These are phyloP conservation scores for Talaromyces rugulosus DNA, from an alignment of 2,329 filamentous ascomycete genomes.

Conservation along the genomic window DNA sequence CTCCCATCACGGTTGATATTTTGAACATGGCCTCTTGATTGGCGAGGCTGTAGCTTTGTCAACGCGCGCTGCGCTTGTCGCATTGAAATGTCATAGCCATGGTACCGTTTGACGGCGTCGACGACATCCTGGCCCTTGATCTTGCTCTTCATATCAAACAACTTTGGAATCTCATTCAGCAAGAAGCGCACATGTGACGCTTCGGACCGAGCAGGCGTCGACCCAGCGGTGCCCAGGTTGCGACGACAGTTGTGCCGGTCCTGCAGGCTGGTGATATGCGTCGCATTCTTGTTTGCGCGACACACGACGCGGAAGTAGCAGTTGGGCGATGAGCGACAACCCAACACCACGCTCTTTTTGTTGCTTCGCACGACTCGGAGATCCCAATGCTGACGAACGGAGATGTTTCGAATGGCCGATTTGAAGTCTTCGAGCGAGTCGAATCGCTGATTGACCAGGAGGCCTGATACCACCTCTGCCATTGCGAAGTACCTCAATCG, in stretches of 20 bases:
- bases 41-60: slow-evolving; percentile 30
- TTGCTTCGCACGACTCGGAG: slow-evolving; percentile 38
- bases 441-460: slow-evolving; percentile 36
- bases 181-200: slow-evolving; percentile 38
- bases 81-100: slow-evolving; percentile 38
- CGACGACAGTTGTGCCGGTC: slow-evolving; percentile 35
- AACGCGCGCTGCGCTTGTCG: slow-evolving; percentile 37
- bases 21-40: slow-evolving; percentile 13
- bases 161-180: slow-evolving; percentile 35
- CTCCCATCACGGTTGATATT: neutral
- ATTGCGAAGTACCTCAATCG: slow-evolving; percentile 13
- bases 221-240: slow-evolving; percentile 23
- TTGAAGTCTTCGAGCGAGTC: slow-evolving; percentile 37
- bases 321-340: slow-evolving; percentile 35
- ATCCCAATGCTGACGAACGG: slow-evolving; percentile 39
- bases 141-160: slow-evolving; percentile 35
- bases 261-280: slow-evolving; percentile 37
- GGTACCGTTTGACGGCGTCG: slow-evolving; percentile 37
- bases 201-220: slow-evolving; percentile 35
- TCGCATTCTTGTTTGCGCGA: slow-evolving; percentile 37
- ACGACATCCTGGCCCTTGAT: slow-evolving; percentile 36
- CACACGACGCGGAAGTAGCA: slow-evolving; percentile 39
- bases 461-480: slow-evolving; percentile 37
- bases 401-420: slow-evolving; percentile 34
- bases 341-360: slow-evolving; percentile 39